Evolutionary conservation across 257 asterid species (phyloP), one percentile per base, ranked within the genome.

Genomic region (Petunia secreta): DNA sequence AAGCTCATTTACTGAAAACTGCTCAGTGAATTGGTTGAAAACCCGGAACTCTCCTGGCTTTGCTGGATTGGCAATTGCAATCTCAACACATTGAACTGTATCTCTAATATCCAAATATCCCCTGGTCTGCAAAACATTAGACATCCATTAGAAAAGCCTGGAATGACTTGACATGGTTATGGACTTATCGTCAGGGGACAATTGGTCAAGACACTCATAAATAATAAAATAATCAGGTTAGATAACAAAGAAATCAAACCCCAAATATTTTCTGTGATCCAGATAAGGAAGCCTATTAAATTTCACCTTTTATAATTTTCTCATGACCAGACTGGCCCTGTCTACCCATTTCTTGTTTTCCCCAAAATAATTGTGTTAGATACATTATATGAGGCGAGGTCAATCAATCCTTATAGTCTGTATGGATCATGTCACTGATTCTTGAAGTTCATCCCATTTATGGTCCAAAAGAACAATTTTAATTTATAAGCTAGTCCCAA

Each of bases 11-110:
- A 92, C 99, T n/a, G 99, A 95, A 85, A 92, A 95, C 75, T 93
- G 98, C 85, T 95, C 98, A 0, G 98, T 95, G 84, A 93, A 95
- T 77, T 93, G 99, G 89, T 93, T 95, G 81, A 95, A 95, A 46
- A 95, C 98, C 55, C 99, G 91, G 43, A 93, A 92, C 85, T 91
- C 96, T 25, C 99, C 98, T 73, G 85, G 91, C 80, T 89, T 81
- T 54, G 99, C 99, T 9, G 99, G 99, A 84, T 95, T 95, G 14
- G 98, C 93, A 38, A 95, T 93, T 10, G 99, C 99, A 6, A 95
- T 92, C 84, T 95, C 98, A 1, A 95, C 96, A 39, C 99, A 93
- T 63, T 93, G 98, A 39, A 95, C 99, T 0, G 99, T 95, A 88
- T 93, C 99, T 84, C 99, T 87, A 75, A 95, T 92, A 86, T 95